Evolutionary conservation across 2,329 filamentous ascomycete genomes (phyloP), one percentile per base, ranked within the genome.

Genomic region (Paecilomyces dactylethromorphus): DNA sequence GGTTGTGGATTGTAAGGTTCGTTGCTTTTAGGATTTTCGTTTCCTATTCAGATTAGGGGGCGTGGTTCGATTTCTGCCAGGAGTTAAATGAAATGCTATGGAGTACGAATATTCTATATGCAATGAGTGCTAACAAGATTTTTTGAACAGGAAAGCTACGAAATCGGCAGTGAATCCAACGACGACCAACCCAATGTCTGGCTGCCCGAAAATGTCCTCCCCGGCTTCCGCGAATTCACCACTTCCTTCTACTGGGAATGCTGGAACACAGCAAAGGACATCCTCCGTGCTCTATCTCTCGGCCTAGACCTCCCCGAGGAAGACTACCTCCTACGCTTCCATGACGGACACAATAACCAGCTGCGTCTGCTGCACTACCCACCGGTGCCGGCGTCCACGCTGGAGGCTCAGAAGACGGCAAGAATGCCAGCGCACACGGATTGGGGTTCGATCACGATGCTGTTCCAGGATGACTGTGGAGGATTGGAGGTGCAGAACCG

Each of bases 341-440:
- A 86, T 69, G 77, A 75, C 58, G 79, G 79, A 1, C 76, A 79
- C 56, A 81, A 85, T 63, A 84, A 84, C 62, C 84, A 86, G 60
- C 74, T 87, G 24, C 78, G 85, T 1, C 70, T 87, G 22, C 72
- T 86, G 7, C 84, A 87, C 66, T 87, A 84, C 61, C 81, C 81
- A 0, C 70, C 77, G 1, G 72, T 82, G 4, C 70, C 76, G 21
- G 75, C 74, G 24, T 71, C 69, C 12, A 73, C 74, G 35, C 69
- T 82, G 24, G 68, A 71, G 10, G 75, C 73, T 51, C 74, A 76
- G 12, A 62, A 71, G 3, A 72, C 78, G 11, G 77, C 78, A 2
- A 70, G 81, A 6, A 81, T 82, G 53, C 76, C 79, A 0, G 74
- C 78, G 11, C 81, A 84, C 64, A 81, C 76, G 3, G 82, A 83